Evolutionary conservation across 371 early-diverging fungal species (phyloP).

Genomic region (Apophysomyces sp.): DNA sequence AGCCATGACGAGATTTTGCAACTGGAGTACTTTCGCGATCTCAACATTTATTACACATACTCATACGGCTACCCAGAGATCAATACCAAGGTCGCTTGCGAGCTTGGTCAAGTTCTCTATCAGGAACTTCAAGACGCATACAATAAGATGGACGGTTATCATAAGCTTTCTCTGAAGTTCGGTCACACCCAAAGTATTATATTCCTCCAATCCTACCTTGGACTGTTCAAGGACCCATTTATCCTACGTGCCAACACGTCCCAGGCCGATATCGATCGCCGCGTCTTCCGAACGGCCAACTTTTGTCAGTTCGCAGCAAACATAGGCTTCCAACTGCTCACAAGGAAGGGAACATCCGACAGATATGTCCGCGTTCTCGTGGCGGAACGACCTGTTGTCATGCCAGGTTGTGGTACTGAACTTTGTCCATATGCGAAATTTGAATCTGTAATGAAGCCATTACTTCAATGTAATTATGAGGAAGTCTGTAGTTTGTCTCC

Average conservation of each 20-base stretch:
- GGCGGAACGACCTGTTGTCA: slow-evolving; percentile 14
- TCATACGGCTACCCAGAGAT: slow-evolving; percentile 31
- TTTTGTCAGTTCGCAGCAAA: slow-evolving; percentile 11
- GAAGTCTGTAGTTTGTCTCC: slow-evolving; percentile 1
- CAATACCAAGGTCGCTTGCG: slow-evolving; percentile 33
- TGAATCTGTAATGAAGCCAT: neutral
- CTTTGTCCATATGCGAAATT: slow-evolving; percentile 11
- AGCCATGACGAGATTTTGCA: slow-evolving; percentile 20
- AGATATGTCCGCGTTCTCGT: slow-evolving; percentile 15
- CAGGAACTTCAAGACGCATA: slow-evolving; percentile 14
- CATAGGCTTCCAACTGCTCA: slow-evolving; percentile 16
- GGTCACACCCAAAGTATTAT: slow-evolving; percentile 44
- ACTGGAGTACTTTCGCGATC: slow-evolving; percentile 35
- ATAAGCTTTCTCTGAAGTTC: slow-evolving; percentile 25
- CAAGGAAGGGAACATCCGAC: slow-evolving; percentile 6
- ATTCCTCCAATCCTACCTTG: slow-evolving; percentile 31
- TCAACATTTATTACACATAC: slow-evolving; percentile 33
- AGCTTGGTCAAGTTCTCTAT: slow-evolving; percentile 21
- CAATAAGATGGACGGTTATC: neutral
- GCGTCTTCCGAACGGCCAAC: slow-evolving; percentile 15
- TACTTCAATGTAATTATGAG: slow-evolving; percentile 8
- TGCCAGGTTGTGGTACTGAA: slow-evolving; percentile 18
- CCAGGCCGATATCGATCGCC: slow-evolving; percentile 8
- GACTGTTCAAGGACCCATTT: slow-evolving; percentile 21
- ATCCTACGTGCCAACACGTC: slow-evolving; percentile 5